Evolutionary conservation across 1,139 yeast species (phyloP).

Genomic region (Pichiaceae sp.): DNA sequence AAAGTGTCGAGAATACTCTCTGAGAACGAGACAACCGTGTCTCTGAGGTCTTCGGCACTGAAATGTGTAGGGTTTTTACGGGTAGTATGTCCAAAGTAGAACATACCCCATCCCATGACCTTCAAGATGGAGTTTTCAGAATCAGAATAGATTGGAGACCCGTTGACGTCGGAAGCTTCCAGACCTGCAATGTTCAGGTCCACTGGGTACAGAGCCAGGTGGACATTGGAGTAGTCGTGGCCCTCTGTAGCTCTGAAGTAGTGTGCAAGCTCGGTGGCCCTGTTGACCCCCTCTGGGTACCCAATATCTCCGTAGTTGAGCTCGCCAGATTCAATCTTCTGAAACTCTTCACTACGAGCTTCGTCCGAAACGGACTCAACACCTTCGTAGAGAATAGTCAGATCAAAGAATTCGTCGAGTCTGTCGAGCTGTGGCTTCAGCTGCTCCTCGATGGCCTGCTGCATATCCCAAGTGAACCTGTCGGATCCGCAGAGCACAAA

Average conservation of each 20-base stretch:
- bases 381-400: constrained; percentile 43
- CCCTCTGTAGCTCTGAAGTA: constrained; percentile 7
- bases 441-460: constrained; percentile 31
- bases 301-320: too few relatives aligned
- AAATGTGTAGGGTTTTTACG: not conserved
- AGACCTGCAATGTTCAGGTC: constrained; percentile 12
- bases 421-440: constrained; percentile 36
- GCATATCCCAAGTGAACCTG: constrained; percentile 49
- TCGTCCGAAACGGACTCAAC: not conserved
- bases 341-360: constrained; percentile 2
- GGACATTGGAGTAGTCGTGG: constrained; percentile 4
- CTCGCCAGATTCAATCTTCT: too few relatives aligned
- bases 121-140: constrained; percentile 13
- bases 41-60: constrained; percentile 7
- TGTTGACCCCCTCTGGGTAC: constrained; percentile 15
- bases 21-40: constrained; percentile 17
- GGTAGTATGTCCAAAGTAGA: constrained; percentile 17
- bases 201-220: constrained; percentile 18
- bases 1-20: constrained; percentile 14
- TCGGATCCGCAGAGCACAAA: constrained; percentile 46
- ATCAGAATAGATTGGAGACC: constrained; percentile 8
- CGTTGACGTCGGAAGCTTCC: constrained; percentile 8
- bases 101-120: constrained; percentile 15
- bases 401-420: constrained; percentile 44
- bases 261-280: constrained; percentile 13